Evolutionary conservation across 2,329 filamentous ascomycete species (phyloP).

Genomic region (Lanzia echinophila): DNA sequence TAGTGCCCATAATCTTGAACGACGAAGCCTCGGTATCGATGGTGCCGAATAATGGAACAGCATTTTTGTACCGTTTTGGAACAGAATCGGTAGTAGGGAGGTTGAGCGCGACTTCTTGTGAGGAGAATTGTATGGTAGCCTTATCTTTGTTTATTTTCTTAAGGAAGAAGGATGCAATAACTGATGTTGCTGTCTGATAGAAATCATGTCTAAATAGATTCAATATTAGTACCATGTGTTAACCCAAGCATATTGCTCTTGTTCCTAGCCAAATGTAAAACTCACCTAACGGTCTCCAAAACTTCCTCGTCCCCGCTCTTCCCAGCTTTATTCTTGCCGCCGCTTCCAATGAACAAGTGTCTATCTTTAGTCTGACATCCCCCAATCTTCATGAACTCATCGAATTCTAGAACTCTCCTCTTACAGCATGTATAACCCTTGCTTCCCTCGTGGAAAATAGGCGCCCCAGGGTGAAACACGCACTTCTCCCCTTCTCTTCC

Average conservation of each 20-base stretch:
- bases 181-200: constrained; percentile 80
- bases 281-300: constrained; percentile 69
- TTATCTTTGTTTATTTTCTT: constrained; percentile 90
- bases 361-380: constrained; percentile 77
- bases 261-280: constrained; percentile 12
- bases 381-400: constrained; percentile 93
- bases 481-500: constrained; percentile 68
- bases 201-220: constrained; percentile 64
- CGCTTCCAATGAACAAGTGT: constrained; percentile 81
- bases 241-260: background rate
- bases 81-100: constrained; percentile 72
- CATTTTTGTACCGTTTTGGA: constrained; percentile 69
- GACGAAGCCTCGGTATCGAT: constrained; percentile 63
- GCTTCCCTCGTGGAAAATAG: constrained; percentile 95
- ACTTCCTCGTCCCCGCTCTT: constrained; percentile 59
- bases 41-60: constrained; percentile 66
- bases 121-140: constrained; percentile 64
- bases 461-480: constrained; percentile 79
- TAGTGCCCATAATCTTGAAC: constrained; percentile 64
- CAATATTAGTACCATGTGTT: constrained; percentile 1
- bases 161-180: constrained; percentile 88
- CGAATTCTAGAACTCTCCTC: constrained; percentile 88
- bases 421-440: constrained; percentile 99
- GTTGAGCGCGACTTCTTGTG: constrained; percentile 63
- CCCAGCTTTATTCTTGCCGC: constrained; percentile 58